A percentile compares a stretch with the other conserved stretches of the same genome.
phyloP scores from a whole-genome alignment of 2,329 filamentous ascomycete genomes.

The Pyrenochaeta sp. region DNA sequence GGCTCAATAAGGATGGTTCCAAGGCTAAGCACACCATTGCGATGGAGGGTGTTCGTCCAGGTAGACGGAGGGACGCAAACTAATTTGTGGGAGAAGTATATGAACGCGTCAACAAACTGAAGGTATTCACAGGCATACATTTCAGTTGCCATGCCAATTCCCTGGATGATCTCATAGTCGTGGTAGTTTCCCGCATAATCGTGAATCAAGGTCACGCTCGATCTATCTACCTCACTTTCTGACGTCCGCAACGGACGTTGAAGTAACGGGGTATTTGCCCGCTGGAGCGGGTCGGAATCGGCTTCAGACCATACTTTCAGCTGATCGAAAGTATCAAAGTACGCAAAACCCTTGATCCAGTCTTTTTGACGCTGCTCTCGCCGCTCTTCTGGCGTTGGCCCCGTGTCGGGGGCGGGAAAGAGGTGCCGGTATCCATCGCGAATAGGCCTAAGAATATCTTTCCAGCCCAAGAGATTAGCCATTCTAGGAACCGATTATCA shows the following conservation, averaged over 20 bases:
- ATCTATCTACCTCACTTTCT: constrained; percentile 11
- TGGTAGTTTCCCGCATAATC: constrained; percentile 55
- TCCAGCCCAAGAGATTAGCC: constrained; percentile 43
- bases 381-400: constrained; percentile 44
- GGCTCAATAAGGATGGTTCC: constrained; percentile 56
- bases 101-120: constrained; percentile 53
- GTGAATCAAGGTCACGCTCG: constrained; percentile 47
- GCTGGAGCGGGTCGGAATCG: constrained; percentile 45
- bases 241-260: constrained; percentile 13
- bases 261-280: constrained; percentile 49
- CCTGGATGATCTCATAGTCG: constrained; percentile 50
- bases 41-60: constrained; percentile 57
- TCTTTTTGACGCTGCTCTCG: constrained; percentile 38
- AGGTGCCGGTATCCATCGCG: constrained; percentile 49
- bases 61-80: constrained; percentile 54
- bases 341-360: constrained; percentile 48
- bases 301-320: constrained; percentile 42
- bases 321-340: constrained; percentile 52
- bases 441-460: constrained; percentile 49
- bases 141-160: constrained; percentile 34
- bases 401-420: constrained; percentile 43
- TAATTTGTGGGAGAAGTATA: constrained; percentile 59
- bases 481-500: no score
- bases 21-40: constrained; percentile 53
- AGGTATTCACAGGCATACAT: constrained; percentile 54